phyloP scores from a whole-genome alignment of 768 basidiomycete genomes.

The Boletus reticulatus region DNA sequence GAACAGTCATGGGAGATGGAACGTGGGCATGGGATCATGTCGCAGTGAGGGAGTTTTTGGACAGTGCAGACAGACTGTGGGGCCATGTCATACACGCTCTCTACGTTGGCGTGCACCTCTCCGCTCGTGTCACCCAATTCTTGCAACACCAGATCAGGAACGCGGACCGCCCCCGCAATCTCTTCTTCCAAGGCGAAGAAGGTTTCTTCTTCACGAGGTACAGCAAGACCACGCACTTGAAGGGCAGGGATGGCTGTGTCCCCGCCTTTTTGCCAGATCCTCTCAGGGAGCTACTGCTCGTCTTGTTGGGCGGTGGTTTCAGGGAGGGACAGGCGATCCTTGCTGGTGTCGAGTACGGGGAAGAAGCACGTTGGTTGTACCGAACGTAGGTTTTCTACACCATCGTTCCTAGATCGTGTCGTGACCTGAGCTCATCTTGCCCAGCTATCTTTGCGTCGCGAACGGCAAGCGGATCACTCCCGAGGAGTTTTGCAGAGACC shows the following conservation, averaged over 20 bases:
- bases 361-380: neutral
- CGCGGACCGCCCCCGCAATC: neutral
- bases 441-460: neutral
- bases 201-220: neutral
- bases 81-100: neutral
- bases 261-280: neutral
- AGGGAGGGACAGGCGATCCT: constrained; percentile 3
- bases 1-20: no score
- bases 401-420: no score
- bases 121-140: neutral
- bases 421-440: no score
- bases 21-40: no score
- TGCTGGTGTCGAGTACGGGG: neutral
- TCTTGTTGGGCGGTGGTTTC: constrained; percentile 3
- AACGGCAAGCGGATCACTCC: neutral
- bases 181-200: constrained; percentile 5
- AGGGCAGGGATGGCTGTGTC: neutral
- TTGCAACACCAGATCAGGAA: constrained; percentile 4
- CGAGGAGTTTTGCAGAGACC: neutral
- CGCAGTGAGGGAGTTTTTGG: neutral
- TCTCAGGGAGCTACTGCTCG: neutral
- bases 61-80: neutral
- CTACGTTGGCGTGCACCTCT: neutral
- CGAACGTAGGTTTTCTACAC: neutral
- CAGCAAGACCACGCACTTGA: constrained; percentile 7